These are phyloP conservation scores for Hemisphaericaspora xylanilytica DNA, from an alignment of 1,139 yeast genomes.

Conservation along the genomic window DNA sequence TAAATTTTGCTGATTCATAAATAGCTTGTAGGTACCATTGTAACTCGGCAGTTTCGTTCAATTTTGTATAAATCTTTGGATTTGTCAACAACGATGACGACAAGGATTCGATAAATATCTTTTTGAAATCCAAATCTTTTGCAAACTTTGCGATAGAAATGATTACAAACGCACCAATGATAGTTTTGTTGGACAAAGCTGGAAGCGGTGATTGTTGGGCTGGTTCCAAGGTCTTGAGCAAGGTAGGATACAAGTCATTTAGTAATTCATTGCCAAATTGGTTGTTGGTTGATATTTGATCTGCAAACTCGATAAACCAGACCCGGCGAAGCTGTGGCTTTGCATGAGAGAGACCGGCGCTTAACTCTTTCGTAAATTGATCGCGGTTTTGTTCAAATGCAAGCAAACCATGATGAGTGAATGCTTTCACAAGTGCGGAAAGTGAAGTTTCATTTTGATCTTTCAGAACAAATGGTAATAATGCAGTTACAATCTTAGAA, in stretches of 20 bases:
- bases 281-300: conserved; percentile 13
- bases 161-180: conserved; percentile 48
- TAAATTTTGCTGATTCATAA: conserved; percentile 11
- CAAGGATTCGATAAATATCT: conserved; percentile 20
- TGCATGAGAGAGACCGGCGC: conserved; percentile 60
- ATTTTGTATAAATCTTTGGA: conserved; percentile 49
- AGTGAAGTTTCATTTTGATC: conserved; percentile 76
- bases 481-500: conserved; percentile 41
- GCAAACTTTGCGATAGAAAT: conserved; percentile 17
- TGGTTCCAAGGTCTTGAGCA: conserved; percentile 37
- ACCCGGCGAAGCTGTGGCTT: conserved; percentile 59
- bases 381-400: conserved; percentile 13
- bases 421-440: conserved; percentile 47
- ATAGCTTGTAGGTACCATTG: conserved; percentile 54
- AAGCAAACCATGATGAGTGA: conserved; percentile 35
- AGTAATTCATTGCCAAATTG: conserved; percentile 1
- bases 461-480: conserved; percentile 56
- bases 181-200: conserved; percentile 46
- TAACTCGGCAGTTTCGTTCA: conserved; percentile 42
- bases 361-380: conserved; percentile 9
- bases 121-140: conserved; percentile 7
- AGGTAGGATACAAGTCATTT: conserved; percentile 8
- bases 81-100: conserved; percentile 32
- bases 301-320: conserved; percentile 63
- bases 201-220: conserved; percentile 49